Evolutionary conservation across 1,139 yeast genomes (phyloP), one percentile per base, ranked within the genome.

Genomic region (Saccharomyces hybrid): DNA sequence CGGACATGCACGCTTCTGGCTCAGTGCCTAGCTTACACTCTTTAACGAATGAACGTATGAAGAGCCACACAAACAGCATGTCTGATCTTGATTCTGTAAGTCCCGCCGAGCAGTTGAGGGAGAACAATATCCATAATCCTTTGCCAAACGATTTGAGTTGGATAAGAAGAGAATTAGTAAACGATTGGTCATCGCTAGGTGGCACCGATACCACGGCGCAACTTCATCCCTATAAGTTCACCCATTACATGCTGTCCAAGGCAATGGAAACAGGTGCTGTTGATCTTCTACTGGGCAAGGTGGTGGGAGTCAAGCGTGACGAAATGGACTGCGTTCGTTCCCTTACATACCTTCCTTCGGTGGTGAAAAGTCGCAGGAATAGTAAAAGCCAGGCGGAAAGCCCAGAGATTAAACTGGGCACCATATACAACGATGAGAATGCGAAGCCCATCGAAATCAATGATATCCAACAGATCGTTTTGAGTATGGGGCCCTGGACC

Each of bases 401-500:
- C 6, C 34, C 34, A 13, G 34, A 31, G 34, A 31, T 31, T 31
- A 31, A 31, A 31, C 34, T 31, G 34, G 34, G 34, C 6, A 31
- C 34, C 34, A 31, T 31, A 31, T 31, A 2, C 34, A 31, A 31
- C 34, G 34, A 31, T 11, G 34, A 31, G 4, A 31, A 31, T 31
- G 34, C 34, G 1, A 31, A 51, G 5, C 49, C 51, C 11, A 64
- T 80, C 11, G 75, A 75, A 14, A 55, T 55, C 51, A 71, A 88
- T 28, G 65, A 65, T n/a, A 95, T 88, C 44, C 89, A 87, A 64
- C 84, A 87, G 64, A 82, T 88, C 26, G 84, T 93, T n/a, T 75
- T 91, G 62, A 77, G 95, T 0, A 87, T 88, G 60, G 99, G 99
- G 1, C 98, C 98, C 5, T 91, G 99, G 99, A 90, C 97, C 2